Evolutionary conservation across 2,329 filamentous ascomycete species (phyloP).

Genomic region (Exophiala spinifera): DNA sequence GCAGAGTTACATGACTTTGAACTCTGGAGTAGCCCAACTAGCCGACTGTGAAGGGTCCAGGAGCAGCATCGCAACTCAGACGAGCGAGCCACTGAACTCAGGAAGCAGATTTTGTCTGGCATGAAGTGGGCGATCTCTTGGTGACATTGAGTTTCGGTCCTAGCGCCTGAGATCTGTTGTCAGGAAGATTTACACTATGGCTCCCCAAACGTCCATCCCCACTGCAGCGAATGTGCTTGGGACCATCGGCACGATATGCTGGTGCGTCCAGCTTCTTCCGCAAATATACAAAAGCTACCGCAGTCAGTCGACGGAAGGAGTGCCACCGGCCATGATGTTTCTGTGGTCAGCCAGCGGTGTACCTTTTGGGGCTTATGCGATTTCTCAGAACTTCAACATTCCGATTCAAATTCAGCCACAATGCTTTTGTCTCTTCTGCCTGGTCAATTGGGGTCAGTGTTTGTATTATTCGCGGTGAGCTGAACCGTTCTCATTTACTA

Average conservation of each 20-base stretch:
- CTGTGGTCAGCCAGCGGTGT: neutral
- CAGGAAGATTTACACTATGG: neutral
- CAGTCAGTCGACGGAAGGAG: neutral
- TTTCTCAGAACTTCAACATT: slow-evolving; percentile 1
- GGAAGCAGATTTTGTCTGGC: too few relatives aligned
- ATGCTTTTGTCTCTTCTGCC: slow-evolving; percentile 1
- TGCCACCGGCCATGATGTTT: neutral
- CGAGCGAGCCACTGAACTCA: too few relatives aligned
- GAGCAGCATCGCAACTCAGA: too few relatives aligned
- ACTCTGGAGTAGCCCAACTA: too few relatives aligned
- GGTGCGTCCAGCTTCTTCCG: slow-evolving; percentile 2
- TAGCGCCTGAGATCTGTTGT: too few relatives aligned
- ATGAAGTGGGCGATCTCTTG: too few relatives aligned
- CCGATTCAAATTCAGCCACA: neutral
- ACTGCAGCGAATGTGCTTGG: neutral
- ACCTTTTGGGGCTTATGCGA: neutral
- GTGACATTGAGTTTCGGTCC: too few relatives aligned
- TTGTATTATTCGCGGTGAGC: neutral
- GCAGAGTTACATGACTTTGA: too few relatives aligned
- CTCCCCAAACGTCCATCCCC: neutral
- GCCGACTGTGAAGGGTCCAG: too few relatives aligned
- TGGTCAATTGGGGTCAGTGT: slow-evolving; percentile 1
- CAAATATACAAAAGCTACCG: slow-evolving; percentile 1
- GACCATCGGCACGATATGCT: slow-evolving; percentile 1
- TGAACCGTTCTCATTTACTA: neutral